Base-by-base conservation (phyloP, 1,284 basidiomycete species). In the Cryptococcus sp. region DNA sequence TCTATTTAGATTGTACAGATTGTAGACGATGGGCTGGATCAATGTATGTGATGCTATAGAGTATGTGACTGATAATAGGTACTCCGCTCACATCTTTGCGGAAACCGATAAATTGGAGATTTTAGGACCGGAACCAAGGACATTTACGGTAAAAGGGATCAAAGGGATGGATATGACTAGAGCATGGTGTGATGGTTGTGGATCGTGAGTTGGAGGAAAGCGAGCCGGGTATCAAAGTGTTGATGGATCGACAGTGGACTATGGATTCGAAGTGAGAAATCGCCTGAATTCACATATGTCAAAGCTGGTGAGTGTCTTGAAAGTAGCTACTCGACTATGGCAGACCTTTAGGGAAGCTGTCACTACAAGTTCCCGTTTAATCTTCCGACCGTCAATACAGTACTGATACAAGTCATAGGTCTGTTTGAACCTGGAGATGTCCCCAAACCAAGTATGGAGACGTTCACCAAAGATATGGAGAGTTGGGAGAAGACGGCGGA, bases 381-480 rank as follows among this genome's bases (percentile, higher is more conserved):
- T 10, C n/a, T 41, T 41, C n/a, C 38, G n/a, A 10, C 10, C 2
- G 38, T n/a, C 10, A 41, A 10, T n/a, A 41, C 38, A 41, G 10
- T 41, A 10, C 10, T 41, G 10, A 41, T 10, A 41, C 50, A 35
- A 31, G 32, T 36, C 13, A 14, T 14, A 60, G 61, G 61, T 11
- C 55, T 62, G 5, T 62, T 62, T 45, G 46, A 57, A 5, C 61
- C 61, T 4, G 56, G 61, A 14, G 50, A 50, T 30, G 37, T 62
- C 23, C 58, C 58, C 11, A 31, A 30, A 37, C 61, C 61, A n/a
- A 60, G 56, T 14, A 37, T 55, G 36, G 61, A 62, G 52, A 58
- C 55, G 15, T 62, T 62, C 48, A 58, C 58, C 6, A 62, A 58
- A 33, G 56, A 60, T 33, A 62, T 59, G 61, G 61, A 62, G 50